These are phyloP conservation scores for Aspergillus fumigatus DNA, from an alignment of 2,329 filamentous ascomycete species.

Conservation along the genomic window DNA sequence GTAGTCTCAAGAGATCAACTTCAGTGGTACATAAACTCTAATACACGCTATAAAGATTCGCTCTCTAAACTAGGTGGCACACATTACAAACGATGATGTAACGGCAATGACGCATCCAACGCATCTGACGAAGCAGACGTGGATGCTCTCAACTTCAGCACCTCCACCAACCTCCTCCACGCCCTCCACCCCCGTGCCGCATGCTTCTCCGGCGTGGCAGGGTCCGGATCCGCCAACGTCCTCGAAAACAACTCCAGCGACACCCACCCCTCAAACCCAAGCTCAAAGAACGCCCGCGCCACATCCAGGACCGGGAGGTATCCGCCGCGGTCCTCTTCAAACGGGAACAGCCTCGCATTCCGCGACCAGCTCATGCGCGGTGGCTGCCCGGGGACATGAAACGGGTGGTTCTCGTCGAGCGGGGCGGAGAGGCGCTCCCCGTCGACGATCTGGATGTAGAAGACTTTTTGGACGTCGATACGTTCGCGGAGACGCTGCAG, in stretches of 20 bases:
- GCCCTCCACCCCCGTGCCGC: slow-evolving; percentile 48
- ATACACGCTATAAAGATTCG: neutral
- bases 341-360: slow-evolving; percentile 67
- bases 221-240: slow-evolving; percentile 51
- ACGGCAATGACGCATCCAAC: neutral
- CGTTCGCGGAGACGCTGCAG: slow-evolving; percentile 50
- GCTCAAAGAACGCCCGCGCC: slow-evolving; percentile 56
- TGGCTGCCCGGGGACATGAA: slow-evolving; percentile 55
- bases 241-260: slow-evolving; percentile 67
- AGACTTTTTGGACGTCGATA: slow-evolving; percentile 62
- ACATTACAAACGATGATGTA: slow-evolving; percentile 16
- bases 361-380: slow-evolving; percentile 73
- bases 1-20: no score
- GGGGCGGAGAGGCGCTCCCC: slow-evolving; percentile 60
- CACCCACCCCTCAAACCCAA: slow-evolving; percentile 63
- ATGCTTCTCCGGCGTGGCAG: slow-evolving; percentile 52
- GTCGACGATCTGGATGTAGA: slow-evolving; percentile 74
- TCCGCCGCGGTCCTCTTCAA: slow-evolving; percentile 56
- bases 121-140: neutral
- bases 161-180: slow-evolving; percentile 47
- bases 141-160: slow-evolving; percentile 6
- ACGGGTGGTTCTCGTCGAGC: slow-evolving; percentile 54
- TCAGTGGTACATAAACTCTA: no score
- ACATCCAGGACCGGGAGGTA: slow-evolving; percentile 65
- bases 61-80: neutral